Base-by-base conservation (phyloP, 2,329 filamentous ascomycete genomes). In the Cordyceps pruinosa region DNA sequence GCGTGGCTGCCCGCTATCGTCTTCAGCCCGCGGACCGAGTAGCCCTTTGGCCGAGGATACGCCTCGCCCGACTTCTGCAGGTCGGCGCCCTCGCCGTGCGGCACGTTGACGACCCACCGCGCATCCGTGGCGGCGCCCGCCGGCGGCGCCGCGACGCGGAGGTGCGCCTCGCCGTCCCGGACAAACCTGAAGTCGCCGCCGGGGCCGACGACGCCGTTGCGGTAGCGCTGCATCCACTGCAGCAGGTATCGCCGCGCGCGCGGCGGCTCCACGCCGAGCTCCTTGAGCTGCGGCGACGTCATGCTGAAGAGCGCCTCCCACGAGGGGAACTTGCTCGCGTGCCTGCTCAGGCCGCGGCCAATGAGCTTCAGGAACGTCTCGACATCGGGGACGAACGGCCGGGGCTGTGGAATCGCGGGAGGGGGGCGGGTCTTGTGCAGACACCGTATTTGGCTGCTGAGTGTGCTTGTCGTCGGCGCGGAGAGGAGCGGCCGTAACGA, bases 261-360 rank as follows among this genome's bases (percentile, higher is more conserved):
- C 19, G 93, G 82, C 15, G 91, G 90, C 70, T 97, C 93, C 61
- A 97, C 80, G 57, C 94, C 93, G 19, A 94, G 79, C 65, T 93
- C 86, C 63, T 86, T 85, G 63, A 99, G 79, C 73, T 97, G 86
- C 45, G 79, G 71, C 19, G 89, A 90, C 23, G 84, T 86, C 62
- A 94, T 79, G 46, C 86, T 86, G 80, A 97, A 97, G 46, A 99
- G 84, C 6, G 89, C 83, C 54, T 94, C 88, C 94, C 94, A 97
- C 12, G 88, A 87, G 2, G 89, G 85, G 65, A 99, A 90, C 73
- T 97, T 97, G 73, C 83, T 79, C 49, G 88, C 83, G 76, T 97
- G 90, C 68, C 88, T 84, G 67, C 82, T 85, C 66, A 97, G 84
- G 65, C 86, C 86, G 61, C 94, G 92, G 65, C 94, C 94, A 73